Percentiles rank a stretch among this genome's conserved stretches.
Conservation (phyloP, 371 early-diverging fungal genomes). For the Mortierella sp. region DNA sequence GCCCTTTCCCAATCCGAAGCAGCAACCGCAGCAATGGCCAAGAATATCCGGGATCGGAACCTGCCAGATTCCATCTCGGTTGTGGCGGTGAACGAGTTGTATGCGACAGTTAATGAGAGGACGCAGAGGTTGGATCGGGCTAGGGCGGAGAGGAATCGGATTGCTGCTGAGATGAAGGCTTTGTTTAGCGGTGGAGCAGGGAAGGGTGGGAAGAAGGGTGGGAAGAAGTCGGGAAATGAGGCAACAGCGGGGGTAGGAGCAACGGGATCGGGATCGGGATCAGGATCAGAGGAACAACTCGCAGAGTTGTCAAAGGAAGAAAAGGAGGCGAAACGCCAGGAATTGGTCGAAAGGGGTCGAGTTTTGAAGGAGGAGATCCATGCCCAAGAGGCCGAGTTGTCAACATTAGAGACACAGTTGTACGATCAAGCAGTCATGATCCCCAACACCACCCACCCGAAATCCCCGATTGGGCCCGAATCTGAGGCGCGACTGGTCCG, state of each 20-base stretch:
- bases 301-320: constrained; percentile 17
- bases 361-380: constrained; percentile 62
- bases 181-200: constrained; percentile 26
- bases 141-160: constrained; percentile 43
- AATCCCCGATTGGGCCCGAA: constrained; percentile 78
- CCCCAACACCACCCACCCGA: constrained; percentile 81
- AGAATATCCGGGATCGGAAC: constrained; percentile 47
- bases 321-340: constrained; percentile 36
- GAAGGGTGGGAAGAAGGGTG: constrained; percentile 19
- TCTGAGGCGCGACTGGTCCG: constrained; percentile 68
- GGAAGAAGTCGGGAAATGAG: constrained; percentile 18
- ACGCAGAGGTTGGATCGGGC: constrained; percentile 35
- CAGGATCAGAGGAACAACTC: not conserved
- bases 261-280: not conserved
- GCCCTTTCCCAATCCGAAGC: constrained; percentile 31
- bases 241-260: not conserved
- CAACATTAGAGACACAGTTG: constrained; percentile 60
- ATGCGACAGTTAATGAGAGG: constrained; percentile 23
- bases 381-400: constrained; percentile 59
- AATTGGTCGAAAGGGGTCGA: constrained; percentile 63
- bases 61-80: constrained; percentile 44
- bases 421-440: constrained; percentile 72
- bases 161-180: constrained; percentile 55
- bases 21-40: constrained; percentile 23
- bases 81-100: constrained; percentile 24